Base-by-base conservation (phyloP, 768 basidiomycete genomes). In the Infundibulicybe gibba region DNA sequence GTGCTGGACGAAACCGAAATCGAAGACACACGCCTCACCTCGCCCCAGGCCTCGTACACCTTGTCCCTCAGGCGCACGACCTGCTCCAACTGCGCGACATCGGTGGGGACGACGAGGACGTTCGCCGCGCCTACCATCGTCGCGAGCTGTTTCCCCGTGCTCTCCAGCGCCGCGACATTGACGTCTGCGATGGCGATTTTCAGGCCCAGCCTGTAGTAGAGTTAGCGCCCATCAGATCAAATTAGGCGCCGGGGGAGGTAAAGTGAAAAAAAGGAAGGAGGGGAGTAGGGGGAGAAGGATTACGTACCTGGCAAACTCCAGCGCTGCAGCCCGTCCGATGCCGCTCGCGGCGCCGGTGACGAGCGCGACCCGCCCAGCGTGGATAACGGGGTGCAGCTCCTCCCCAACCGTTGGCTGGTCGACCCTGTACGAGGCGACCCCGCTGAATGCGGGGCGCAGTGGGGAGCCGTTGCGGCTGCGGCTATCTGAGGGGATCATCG, bases 41-140 rank as follows among this genome's bases (percentile, higher is more conserved):
- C 90, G 55, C 90, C 92, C 83, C 90, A 94, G 42, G 76, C 74
- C 63, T 93, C 90, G 63, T 90, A 90, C 30, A 95, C 88, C 60
- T 69, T 76, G 44, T 94, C 87, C 46, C 79, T 77, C 51, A 94
- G 71, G 35, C 64, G 71, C 47, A 77, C 69, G 47, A 94, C 85
- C 40, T 93, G 77, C 3, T 80, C 79, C 38, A 88, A 62, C 52
- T 82, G 77, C 59, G 81, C 73, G 25, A 94, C 93, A 64, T 95
- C 91, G 35, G 86, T 86, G 38, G 79, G 80, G 9, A 86, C 70
- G 43, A 83, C 70, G 46, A 91, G 70, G 39, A 94, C 79, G 59
- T 87, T 87, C 46, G 67, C 63, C 17, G 84, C 80, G 46, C 85
- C 85, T 48, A 75, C 68, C 45, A 80, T 69, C 9, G 59, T 64